These are phyloP conservation scores for Fusarium drepaniforme DNA, from an alignment of 2,329 filamentous ascomycete species.

Conservation along the genomic window DNA sequence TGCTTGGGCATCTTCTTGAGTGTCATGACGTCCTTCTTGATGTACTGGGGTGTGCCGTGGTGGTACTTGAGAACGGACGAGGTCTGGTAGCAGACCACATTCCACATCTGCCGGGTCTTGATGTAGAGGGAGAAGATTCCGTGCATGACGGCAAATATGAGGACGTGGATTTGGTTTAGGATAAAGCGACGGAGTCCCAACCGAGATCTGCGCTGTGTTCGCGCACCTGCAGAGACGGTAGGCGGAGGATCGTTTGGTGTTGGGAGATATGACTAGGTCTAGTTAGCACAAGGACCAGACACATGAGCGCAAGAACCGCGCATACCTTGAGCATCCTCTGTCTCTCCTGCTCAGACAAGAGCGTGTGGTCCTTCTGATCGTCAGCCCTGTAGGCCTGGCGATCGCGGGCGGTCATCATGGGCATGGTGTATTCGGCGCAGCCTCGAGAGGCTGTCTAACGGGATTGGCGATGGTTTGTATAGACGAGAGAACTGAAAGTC, in stretches of 20 bases:
- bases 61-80: conserved; percentile 92
- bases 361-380: conserved; percentile 49
- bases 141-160: conserved; percentile 79
- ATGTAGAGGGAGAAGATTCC: conserved; percentile 90
- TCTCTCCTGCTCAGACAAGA: conserved; percentile 52
- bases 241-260: conserved; percentile 49
- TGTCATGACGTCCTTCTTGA: conserved; percentile 84
- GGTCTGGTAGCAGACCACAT: conserved; percentile 81
- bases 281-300: conserved; percentile 1
- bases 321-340: conserved; percentile 53
- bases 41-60: conserved; percentile 93
- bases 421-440: conserved; percentile 48
- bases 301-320: neutral
- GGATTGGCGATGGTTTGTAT: neutral
- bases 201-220: conserved; percentile 51
- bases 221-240: conserved; percentile 29
- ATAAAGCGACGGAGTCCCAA: conserved; percentile 73
- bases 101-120: conserved; percentile 82
- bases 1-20: conserved; percentile 84
- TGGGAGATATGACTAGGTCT: conserved; percentile 51
- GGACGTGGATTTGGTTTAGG: conserved; percentile 70
- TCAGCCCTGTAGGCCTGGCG: conserved; percentile 56
- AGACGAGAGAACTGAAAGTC: neutral
- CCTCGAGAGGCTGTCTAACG: conserved; percentile 43
- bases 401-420: conserved; percentile 50